Evolutionary conservation across 2,329 filamentous ascomycete genomes (phyloP), one percentile per base, ranked within the genome.

Genomic region (Hortaea werneckii): DNA sequence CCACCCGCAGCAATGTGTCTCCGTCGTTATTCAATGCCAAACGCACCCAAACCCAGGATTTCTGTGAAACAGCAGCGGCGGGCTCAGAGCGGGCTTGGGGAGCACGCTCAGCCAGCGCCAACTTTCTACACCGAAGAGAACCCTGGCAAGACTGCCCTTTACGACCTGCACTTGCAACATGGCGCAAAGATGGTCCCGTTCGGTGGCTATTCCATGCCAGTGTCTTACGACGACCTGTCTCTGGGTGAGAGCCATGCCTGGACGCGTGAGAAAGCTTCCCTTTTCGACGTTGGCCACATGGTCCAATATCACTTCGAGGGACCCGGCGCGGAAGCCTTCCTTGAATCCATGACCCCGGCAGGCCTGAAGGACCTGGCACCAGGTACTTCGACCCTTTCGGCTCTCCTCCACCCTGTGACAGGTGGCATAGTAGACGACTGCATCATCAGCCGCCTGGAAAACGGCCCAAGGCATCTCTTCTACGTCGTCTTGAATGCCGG

Each of bases 231-330:
- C 30, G 78, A 81, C 54, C 75, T 85, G 54, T 82, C 83, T 56
- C 83, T 95, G 52, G 76, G 79, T 55, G 85, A 88, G 50, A 94
- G 87, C 43, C 92, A 96, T 72, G 76, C 81, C 58, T 95, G 90
- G 76, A 96, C 92, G 11, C 81, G 92, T 45, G 76, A 80, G 57
- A 85, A 89, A 67, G 85, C 87, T 47, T 95, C 88, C 53, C 71
- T 98, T 53, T 98, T 98, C 62, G 92, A 98, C 67, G 92, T 96
- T 45, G 84, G 84, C 64, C 92, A 96, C 71, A 96, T 96, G 90
- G 77, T 82, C 44, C 89, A 95, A 70, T 88, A 95, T 66, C 77
- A 82, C 54, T 80, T 98, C 63, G 79, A 79, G 43, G 92, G 92
- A 0, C 80, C 87, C 5, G 85, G 85, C 30, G 89, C 87, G 5